phyloP scores from a whole-genome alignment of 371 early-diverging fungal genomes.

The Basidiobolus meristosporus region DNA sequence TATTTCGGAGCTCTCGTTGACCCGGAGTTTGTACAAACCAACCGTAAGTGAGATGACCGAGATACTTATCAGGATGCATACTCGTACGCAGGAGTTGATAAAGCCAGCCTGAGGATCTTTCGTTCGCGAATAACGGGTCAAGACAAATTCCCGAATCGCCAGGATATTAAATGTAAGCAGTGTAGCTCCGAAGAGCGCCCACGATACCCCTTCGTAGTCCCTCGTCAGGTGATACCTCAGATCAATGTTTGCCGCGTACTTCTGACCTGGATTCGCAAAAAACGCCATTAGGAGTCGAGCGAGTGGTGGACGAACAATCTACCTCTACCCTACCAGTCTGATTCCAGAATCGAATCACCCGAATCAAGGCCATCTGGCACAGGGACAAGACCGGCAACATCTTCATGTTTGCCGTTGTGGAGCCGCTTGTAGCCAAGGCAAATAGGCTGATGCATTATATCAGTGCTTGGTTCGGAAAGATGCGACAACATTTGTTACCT shows the following conservation, averaged over 20 bases:
- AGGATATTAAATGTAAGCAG: slow-evolving; percentile 14
- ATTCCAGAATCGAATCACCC: slow-evolving; percentile 16
- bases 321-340: slow-evolving; percentile 11
- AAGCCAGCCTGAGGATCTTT: background rate
- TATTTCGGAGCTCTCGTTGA: too few species aligned
- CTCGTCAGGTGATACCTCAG: slow-evolving; percentile 18
- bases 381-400: slow-evolving; percentile 3
- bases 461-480: background rate
- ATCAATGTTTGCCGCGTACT: slow-evolving; percentile 24
- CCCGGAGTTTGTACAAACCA: too few species aligned
- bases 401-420: too few species aligned
- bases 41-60: background rate
- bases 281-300: background rate
- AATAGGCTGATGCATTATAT: background rate
- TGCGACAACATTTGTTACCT: slow-evolving; percentile 12
- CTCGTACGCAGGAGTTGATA: background rate
- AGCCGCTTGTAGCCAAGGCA: background rate
- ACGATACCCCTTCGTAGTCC: slow-evolving; percentile 7
- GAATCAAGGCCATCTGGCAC: slow-evolving; percentile 11
- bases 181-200: too few species aligned
- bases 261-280: slow-evolving; percentile 12
- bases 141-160: slow-evolving; percentile 3
- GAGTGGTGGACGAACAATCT: background rate
- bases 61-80: background rate
- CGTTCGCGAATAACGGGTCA: background rate